Base-by-base conservation (phyloP, 768 basidiomycete genomes). In the Russula vinacea region DNA sequence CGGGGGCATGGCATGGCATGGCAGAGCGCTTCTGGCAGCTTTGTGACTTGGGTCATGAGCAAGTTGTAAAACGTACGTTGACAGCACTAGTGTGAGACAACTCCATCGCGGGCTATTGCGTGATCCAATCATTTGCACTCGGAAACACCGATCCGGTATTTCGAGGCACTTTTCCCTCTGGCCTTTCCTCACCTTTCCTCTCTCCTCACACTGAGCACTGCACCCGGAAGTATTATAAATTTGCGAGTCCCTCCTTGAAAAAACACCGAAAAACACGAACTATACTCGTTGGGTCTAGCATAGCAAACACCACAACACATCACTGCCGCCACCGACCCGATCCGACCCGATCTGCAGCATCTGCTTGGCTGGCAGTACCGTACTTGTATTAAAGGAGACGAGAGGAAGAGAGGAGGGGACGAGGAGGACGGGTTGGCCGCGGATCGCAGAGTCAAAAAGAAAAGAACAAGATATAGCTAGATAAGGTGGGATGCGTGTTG, bases 361-460 rank as follows among this genome's bases (percentile, higher is more conserved):
- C 42, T 42, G 42, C 9, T 10, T n/a, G n/a, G 19, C 44, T 44
- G 19, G 44, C 7, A 29, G 29, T 29, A 29, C 29, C 5, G 29
- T 29, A 29, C 29, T 29, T 29, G 29, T n/a, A n/a, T n/a, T n/a
- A n/a, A n/a, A 29, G 29, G 29, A 29, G 29, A n/a, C n/a, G n/a
- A 33, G 8, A 33, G 33, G 8, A 33, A 33, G 8, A 45, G 44
- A n/a, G n/a, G 19, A 45, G n/a, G 44, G 11, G n/a, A 45, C 19
- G n/a, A 13, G 10, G 45, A 47, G n/a, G 11, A 22, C 22, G n/a
- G 45, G 10, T 22, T 47, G n/a, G 7, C 16, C 45, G 45, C 45
- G 45, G 45, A 47, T 47, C 45, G 45, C 44, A 47, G 45, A 47
- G 45, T 45, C 44, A 45, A 45, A 45, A 45, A 22, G 8, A 45